Conservation (phyloP, 2,329 filamentous ascomycete genomes). For the Aspergillus felis region DNA sequence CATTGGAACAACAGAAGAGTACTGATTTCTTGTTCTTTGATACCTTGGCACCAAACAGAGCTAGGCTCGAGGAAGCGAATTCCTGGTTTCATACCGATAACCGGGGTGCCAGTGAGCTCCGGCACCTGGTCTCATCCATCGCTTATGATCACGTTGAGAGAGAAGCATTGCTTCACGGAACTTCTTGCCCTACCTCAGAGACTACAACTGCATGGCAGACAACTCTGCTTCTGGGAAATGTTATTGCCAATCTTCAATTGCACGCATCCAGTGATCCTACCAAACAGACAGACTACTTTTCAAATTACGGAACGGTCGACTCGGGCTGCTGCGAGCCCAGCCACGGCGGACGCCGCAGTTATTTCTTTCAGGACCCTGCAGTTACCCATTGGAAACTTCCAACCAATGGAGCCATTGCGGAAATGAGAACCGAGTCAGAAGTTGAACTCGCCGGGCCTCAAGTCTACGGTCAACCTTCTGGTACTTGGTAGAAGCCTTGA, state of each 20-base stretch:
- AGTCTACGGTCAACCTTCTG: neutral
- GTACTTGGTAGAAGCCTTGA: neutral
- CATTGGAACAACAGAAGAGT: neutral
- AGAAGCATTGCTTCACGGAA: conserved; percentile 3
- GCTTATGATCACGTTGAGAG: conserved; percentile 12
- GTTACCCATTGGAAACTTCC: conserved; percentile 6
- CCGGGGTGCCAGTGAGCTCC: conserved; percentile 14
- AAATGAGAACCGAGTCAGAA: neutral
- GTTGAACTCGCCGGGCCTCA: neutral
- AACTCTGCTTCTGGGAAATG: conserved; percentile 18
- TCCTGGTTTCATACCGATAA: conserved; percentile 22
- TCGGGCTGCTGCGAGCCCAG: conserved; percentile 12
- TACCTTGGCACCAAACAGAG: neutral
- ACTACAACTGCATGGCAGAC: conserved; percentile 10
- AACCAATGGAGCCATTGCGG: neutral
- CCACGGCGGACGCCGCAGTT: conserved; percentile 15
- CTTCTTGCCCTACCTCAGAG: conserved; percentile 1
- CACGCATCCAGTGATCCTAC: conserved; percentile 11
- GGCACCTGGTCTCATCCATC: conserved; percentile 16
- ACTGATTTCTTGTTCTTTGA: neutral
- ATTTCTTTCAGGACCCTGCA: conserved; percentile 19
- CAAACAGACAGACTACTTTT: conserved; percentile 12
- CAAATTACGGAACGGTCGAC: conserved; percentile 11
- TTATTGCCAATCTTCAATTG: conserved; percentile 18
- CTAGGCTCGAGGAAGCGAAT: conserved; percentile 14